Percentiles rank a stretch among this genome's conserved stretches.
phyloP scores from a whole-genome alignment of 495 filamentous ascomycete genomes.

The Amniculicola lignicola region DNA sequence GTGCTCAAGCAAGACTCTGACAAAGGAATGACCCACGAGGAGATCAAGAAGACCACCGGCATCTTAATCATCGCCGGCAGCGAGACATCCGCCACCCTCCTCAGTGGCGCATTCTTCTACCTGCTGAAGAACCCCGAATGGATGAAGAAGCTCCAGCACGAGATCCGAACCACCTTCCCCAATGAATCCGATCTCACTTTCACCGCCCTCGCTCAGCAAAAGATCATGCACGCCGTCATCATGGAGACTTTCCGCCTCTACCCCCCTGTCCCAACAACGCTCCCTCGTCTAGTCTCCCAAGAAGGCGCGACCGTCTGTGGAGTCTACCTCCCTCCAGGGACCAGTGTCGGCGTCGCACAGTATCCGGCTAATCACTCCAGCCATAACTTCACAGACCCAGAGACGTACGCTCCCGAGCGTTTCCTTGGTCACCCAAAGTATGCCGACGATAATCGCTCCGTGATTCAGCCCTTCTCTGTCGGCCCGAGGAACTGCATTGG shows the following conservation, averaged over 20 bases:
- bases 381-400: slow-evolving; percentile 1
- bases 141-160: slow-evolving; percentile 45
- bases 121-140: slow-evolving; percentile 50
- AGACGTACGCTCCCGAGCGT: slow-evolving; percentile 11
- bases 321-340: neutral
- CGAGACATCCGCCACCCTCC: slow-evolving; percentile 35
- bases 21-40: neutral
- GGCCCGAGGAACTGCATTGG: slow-evolving; percentile 22
- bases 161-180: slow-evolving; percentile 46
- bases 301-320: slow-evolving; percentile 2
- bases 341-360: slow-evolving; percentile 4
- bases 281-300: slow-evolving; percentile 44
- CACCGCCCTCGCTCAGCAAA: slow-evolving; percentile 44
- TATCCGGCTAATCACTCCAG: neutral
- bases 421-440: slow-evolving; percentile 11
- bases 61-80: slow-evolving; percentile 35
- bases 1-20: too few relatives aligned
- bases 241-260: slow-evolving; percentile 65
- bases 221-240: slow-evolving; percentile 52
- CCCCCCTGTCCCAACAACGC: slow-evolving; percentile 56
- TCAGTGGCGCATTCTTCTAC: slow-evolving; percentile 59
- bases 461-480: slow-evolving; percentile 19
- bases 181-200: slow-evolving; percentile 47
- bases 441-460: slow-evolving; percentile 1
- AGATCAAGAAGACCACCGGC: slow-evolving; percentile 7